Percentiles rank a stretch among this genome's conserved stretches.
These are phyloP conservation scores for Clohesyomyces aquaticus DNA, from an alignment of 495 filamentous ascomycete genomes.

Conservation along the genomic window DNA sequence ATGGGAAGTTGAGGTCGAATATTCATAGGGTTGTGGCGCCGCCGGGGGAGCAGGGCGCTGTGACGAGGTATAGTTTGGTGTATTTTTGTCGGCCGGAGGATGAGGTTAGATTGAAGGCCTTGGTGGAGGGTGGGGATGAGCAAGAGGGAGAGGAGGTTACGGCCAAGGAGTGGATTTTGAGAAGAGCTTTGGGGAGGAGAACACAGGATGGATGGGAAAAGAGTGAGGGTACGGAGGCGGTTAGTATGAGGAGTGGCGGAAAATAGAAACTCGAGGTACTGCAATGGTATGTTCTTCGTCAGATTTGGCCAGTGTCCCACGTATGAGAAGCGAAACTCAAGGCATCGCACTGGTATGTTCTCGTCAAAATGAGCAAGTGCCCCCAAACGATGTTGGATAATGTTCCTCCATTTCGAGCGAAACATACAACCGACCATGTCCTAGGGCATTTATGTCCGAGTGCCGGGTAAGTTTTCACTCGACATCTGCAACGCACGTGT, in stretches of 20 bases:
- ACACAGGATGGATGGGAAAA: constrained; percentile 47
- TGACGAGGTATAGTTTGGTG: constrained; percentile 61
- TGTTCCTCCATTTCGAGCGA: no score
- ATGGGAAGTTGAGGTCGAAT: constrained; percentile 62
- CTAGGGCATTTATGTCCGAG: no score
- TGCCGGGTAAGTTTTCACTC: no score
- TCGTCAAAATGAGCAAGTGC: no score
- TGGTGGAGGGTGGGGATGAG: constrained; percentile 50
- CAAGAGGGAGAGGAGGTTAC: constrained; percentile 49
- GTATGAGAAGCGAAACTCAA: no score
- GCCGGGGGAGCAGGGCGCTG: constrained; percentile 57
- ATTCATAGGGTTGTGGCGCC: constrained; percentile 66
- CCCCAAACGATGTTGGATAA: no score
- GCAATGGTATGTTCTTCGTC: no score
- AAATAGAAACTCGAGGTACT: no score
- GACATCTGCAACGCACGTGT: no score
- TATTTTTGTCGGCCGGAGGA: constrained; percentile 67
- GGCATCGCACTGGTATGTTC: no score
- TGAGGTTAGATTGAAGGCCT: constrained; percentile 54
- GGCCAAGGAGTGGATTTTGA: constrained; percentile 55
- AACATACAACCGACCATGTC: no score
- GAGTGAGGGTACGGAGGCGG: constrained; percentile 50
- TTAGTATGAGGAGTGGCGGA: constrained; percentile 44
- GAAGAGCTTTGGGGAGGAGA: constrained; percentile 50
- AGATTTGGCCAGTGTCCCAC: no score